Percentiles rank a stretch among this genome's conserved stretches.
phyloP scores from a whole-genome alignment of 345 rosid species.

The Eucalyptus paniculata region DNA sequence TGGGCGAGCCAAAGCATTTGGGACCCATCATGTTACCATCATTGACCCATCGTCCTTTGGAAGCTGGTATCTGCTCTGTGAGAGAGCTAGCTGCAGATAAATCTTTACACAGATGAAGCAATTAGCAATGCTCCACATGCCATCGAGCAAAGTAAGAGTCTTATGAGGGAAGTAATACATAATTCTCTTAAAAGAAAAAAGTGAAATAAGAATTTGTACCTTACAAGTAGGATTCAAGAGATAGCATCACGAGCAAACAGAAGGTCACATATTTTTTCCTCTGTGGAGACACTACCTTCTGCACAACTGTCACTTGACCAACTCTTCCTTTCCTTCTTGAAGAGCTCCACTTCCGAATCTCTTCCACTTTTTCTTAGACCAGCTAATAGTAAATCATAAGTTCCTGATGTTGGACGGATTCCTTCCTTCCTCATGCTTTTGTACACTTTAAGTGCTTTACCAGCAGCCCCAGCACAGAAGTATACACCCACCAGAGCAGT shows the following conservation, averaged over 20 bases:
- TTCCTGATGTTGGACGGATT: conserved; percentile 49
- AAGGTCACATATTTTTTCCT: conserved; percentile 65
- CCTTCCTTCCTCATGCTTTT: conserved; percentile 42
- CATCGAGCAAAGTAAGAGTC: neutral
- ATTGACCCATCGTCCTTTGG: neutral
- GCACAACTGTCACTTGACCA: conserved; percentile 12
- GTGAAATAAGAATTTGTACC: neutral
- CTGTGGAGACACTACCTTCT: conserved; percentile 9
- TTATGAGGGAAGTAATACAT: neutral
- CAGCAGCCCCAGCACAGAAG: conserved; percentile 62
- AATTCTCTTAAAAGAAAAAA: neutral
- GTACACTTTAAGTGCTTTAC: conserved; percentile 52
- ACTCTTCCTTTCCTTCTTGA: conserved; percentile 52
- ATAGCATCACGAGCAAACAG: conserved; percentile 30
- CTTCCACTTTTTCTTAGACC: conserved; percentile 58
- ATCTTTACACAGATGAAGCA: neutral
- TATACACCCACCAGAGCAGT: conserved; percentile 61
- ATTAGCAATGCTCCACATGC: neutral
- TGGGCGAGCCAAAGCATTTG: neutral
- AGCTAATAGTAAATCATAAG: conserved; percentile 48
- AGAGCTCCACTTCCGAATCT: conserved; percentile 23
- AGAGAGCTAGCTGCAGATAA: neutral
- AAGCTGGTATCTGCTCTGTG: neutral
- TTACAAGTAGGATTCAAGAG: neutral
- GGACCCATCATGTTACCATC: neutral